A percentile compares a stretch with the other conserved stretches of the same genome.
phyloP scores from a whole-genome alignment of 768 basidiomycete species.

The Mrakia gelida region DNA sequence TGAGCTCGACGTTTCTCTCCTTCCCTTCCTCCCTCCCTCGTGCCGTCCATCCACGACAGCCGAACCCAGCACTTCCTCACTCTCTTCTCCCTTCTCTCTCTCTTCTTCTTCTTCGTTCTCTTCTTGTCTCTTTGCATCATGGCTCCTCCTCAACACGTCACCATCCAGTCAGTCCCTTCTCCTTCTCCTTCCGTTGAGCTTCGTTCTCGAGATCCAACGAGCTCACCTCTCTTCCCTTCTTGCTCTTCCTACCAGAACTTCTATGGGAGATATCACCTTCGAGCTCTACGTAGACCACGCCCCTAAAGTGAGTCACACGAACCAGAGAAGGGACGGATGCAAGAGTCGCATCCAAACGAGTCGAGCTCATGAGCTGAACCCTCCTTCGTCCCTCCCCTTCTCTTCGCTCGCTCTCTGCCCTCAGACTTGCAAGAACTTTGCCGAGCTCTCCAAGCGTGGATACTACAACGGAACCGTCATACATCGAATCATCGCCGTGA shows the following conservation, averaged over 20 bases:
- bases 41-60: background rate
- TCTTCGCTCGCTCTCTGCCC: constrained; percentile 19
- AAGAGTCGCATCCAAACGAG: background rate
- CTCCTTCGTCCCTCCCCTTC: constrained; percentile 31
- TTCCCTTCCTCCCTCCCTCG: too few species aligned
- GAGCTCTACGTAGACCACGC: constrained; percentile 93
- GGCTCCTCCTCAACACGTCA: constrained; percentile 7
- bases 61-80: background rate
- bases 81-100: background rate
- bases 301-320: constrained; percentile 54
- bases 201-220: background rate
- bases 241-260: constrained; percentile 50
- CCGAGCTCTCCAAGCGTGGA: constrained; percentile 79
- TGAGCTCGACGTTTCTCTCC: too few species aligned
- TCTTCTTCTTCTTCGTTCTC: background rate
- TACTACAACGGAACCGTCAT: constrained; percentile 89
- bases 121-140: background rate
- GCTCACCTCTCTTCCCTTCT: background rate
- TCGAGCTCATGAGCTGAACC: constrained; percentile 1
- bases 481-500: constrained; percentile 73
- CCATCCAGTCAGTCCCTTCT: background rate
- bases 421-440: constrained; percentile 93
- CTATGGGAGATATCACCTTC: constrained; percentile 75
- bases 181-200: background rate
- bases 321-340: background rate